Percentiles rank a stretch among this genome's conserved stretches.
phyloP scores from a whole-genome alignment of 495 filamentous ascomycete species.

The Aspergillus olivimuriae region DNA sequence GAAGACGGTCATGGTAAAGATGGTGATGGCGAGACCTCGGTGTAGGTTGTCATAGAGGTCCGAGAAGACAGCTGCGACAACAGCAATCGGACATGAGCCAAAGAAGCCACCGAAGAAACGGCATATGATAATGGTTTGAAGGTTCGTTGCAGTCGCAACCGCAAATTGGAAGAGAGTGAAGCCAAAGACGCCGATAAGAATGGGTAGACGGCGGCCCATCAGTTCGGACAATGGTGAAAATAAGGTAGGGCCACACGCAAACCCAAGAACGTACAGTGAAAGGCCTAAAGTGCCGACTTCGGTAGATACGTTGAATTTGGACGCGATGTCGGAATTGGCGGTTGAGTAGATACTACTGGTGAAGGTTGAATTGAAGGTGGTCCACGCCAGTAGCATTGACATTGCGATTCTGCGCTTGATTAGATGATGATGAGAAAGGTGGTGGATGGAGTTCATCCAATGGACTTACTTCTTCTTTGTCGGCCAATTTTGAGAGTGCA shows the following conservation, averaged over 20 bases:
- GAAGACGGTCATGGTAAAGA: constrained; percentile 84
- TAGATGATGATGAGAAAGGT: not conserved
- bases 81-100: constrained; percentile 71
- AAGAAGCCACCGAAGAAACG: constrained; percentile 76
- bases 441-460: no score
- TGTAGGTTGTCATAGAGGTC: constrained; percentile 81
- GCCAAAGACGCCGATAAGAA: constrained; percentile 70
- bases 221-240: constrained; percentile 65
- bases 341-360: constrained; percentile 52
- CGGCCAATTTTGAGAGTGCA: constrained; percentile 82
- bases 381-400: constrained; percentile 69
- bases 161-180: constrained; percentile 71
- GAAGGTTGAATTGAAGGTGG: constrained; percentile 71
- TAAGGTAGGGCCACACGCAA: constrained; percentile 53
- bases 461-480: constrained; percentile 66
- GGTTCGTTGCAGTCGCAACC: constrained; percentile 66
- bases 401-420: constrained; percentile 46
- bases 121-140: constrained; percentile 75
- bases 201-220: constrained; percentile 53
- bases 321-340: constrained; percentile 39
- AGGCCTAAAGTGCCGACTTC: constrained; percentile 53
- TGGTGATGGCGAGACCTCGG: constrained; percentile 68
- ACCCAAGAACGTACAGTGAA: constrained; percentile 56
- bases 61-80: constrained; percentile 82
- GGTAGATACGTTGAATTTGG: constrained; percentile 44